Conservation (phyloP, 345 rosid species). For the Eutrema yunnanense region DNA sequence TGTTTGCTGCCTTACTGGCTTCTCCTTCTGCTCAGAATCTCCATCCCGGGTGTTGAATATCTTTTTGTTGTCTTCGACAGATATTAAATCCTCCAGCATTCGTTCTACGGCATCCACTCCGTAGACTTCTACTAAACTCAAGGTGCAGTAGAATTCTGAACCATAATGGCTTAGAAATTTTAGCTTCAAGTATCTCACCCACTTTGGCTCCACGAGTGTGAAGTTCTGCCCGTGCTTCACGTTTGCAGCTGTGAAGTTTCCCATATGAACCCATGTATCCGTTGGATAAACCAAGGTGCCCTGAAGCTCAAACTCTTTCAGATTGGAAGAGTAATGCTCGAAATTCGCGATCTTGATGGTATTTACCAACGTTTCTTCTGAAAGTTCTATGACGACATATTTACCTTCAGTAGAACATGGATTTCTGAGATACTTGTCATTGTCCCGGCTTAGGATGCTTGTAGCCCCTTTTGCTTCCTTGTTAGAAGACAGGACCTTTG, state of each 20-base stretch:
- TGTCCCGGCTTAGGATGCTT: slow-evolving; percentile 68
- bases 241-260: slow-evolving; percentile 81
- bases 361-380: slow-evolving; percentile 89
- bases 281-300: slow-evolving; percentile 92
- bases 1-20: slow-evolving; percentile 23
- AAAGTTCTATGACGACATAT: slow-evolving; percentile 77
- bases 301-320: slow-evolving; percentile 75
- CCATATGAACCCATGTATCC: slow-evolving; percentile 73
- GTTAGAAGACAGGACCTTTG: slow-evolving; percentile 73
- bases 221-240: slow-evolving; percentile 70
- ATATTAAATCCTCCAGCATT: slow-evolving; percentile 90
- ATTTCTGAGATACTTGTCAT: slow-evolving; percentile 87
- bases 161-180: slow-evolving; percentile 75
- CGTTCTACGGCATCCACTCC: slow-evolving; percentile 96
- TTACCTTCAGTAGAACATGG: slow-evolving; percentile 93
- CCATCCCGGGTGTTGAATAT: slow-evolving; percentile 33
- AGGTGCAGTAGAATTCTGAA: slow-evolving; percentile 89
- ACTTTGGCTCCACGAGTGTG: slow-evolving; percentile 61
- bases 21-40: slow-evolving; percentile 38
- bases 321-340: slow-evolving; percentile 89
- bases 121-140: slow-evolving; percentile 72
- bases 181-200: slow-evolving; percentile 83
- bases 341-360: slow-evolving; percentile 80
- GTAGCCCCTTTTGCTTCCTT: slow-evolving; percentile 95
- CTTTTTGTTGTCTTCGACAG: slow-evolving; percentile 42